Evolutionary conservation across 768 basidiomycete genomes (phyloP).

Genomic region (Heimioporus sp.): DNA sequence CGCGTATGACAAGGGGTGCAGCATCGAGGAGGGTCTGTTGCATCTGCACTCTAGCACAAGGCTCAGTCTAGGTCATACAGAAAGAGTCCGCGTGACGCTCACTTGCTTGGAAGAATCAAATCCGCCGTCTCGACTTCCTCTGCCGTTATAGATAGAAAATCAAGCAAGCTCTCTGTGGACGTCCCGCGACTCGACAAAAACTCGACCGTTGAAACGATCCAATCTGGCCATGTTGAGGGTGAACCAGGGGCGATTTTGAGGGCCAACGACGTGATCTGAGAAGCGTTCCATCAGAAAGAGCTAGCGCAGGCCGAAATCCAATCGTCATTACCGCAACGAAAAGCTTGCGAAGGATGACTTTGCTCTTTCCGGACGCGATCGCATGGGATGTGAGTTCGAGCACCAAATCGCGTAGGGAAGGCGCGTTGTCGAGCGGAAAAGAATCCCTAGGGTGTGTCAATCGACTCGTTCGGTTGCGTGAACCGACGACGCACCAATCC

Average conservation of each 20-base stretch:
- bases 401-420: slow-evolving; percentile 60
- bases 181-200: slow-evolving; percentile 61
- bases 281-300: slow-evolving; percentile 6
- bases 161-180: slow-evolving; percentile 58
- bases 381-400: slow-evolving; percentile 70
- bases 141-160: slow-evolving; percentile 79
- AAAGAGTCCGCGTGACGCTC: slow-evolving; percentile 27
- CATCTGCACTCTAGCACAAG: slow-evolving; percentile 52
- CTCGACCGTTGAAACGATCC: slow-evolving; percentile 66
- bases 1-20: slow-evolving; percentile 66
- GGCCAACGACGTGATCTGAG: slow-evolving; percentile 66
- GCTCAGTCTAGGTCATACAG: slow-evolving; percentile 5
- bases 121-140: slow-evolving; percentile 81
- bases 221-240: slow-evolving; percentile 68
- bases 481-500: slow-evolving; percentile 65
- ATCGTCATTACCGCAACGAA: slow-evolving; percentile 68
- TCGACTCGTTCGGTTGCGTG: neutral
- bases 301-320: neutral
- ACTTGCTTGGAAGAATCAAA: slow-evolving; percentile 72
- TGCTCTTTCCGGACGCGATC: slow-evolving; percentile 54
- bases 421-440: slow-evolving; percentile 61
- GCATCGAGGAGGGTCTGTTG: slow-evolving; percentile 65
- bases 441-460: slow-evolving; percentile 54
- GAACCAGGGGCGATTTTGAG: slow-evolving; percentile 62
- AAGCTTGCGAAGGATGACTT: slow-evolving; percentile 79